Evolutionary conservation across 257 asterid species (phyloP), one percentile per base, ranked within the genome.

Genomic region (Lantana camara): DNA sequence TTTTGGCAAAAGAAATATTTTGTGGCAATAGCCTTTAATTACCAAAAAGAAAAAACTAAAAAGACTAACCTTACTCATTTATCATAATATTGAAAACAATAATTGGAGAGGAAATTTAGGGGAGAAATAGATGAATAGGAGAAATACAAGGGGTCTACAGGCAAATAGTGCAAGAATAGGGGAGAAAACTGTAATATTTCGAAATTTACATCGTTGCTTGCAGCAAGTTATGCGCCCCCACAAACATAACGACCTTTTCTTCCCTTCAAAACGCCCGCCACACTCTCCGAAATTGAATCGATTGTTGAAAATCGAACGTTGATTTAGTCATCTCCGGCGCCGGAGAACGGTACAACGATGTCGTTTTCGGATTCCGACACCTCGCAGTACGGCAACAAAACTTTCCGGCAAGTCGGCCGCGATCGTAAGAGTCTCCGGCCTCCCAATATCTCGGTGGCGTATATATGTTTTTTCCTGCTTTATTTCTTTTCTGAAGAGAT

Each of bases 351-450:
- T 19, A 16, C 7, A 32, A 1, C 40, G 62, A 67, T 90, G 96
- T 74, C 88, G 50, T 77, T 76, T 67, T 81, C 94, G 24, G 85
- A 85, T 73, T 78, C 90, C 13, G 95, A 87, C 4, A 19, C 78
- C 23, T 77, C 86, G 23, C 73, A 87, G 60, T 84, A 76, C 65
- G 82, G 88, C 75, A 79, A 83, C 79, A 90, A 83, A 83, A 72
- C 71, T 57, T 87, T 85, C 81, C 86, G 84, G 66, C 95, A 85
- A 72, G 67, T 77, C 80, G 82, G 91, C 84, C 95, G 97, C 54
- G 89, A 87, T 48, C 78, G 96, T 90, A 85, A 78, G 82, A 64
- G 34, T 40, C 66, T 53, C 57, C 3, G 4, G 34, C 60, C 21
- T 49, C 22, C 11, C 32, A 27, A 11, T 23, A 32, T 61, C 63